Percentiles rank a stretch among this genome's conserved stretches.
phyloP scores from a whole-genome alignment of 768 basidiomycete genomes.

The Lactarius tabidus region DNA sequence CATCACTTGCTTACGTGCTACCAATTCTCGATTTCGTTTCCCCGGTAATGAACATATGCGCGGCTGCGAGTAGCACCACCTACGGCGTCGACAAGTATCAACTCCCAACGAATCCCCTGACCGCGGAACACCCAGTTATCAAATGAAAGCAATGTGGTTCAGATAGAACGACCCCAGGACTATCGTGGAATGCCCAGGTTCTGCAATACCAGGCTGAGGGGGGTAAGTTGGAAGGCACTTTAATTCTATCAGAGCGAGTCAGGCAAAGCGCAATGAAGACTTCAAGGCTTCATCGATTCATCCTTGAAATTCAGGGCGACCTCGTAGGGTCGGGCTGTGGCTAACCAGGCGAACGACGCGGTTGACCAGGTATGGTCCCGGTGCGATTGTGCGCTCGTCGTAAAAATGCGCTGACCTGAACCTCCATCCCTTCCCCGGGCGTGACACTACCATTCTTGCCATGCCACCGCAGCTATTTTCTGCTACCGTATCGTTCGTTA shows the following conservation, averaged over 20 bases:
- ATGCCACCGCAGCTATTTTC: background rate
- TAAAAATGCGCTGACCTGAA: background rate
- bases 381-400: background rate
- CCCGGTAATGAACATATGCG: too few relatives aligned
- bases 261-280: background rate
- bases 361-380: too few relatives aligned
- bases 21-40: background rate
- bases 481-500: background rate
- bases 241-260: background rate
- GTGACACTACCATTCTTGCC: background rate
- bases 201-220: background rate
- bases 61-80: too few relatives aligned
- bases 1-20: background rate
- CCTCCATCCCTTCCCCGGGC: too few relatives aligned
- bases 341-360: background rate
- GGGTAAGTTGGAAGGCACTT: background rate
- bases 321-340: too few relatives aligned
- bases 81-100: background rate
- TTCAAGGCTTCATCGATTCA: background rate
- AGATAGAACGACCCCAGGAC: background rate
- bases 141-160: background rate
- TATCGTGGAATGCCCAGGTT: background rate
- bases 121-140: background rate
- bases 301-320: too few relatives aligned
- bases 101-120: background rate